Evolutionary conservation across 163 green algal genomes (phyloP), one percentile per base, ranked within the genome.

Genomic region (Scenedesmus sp.): DNA sequence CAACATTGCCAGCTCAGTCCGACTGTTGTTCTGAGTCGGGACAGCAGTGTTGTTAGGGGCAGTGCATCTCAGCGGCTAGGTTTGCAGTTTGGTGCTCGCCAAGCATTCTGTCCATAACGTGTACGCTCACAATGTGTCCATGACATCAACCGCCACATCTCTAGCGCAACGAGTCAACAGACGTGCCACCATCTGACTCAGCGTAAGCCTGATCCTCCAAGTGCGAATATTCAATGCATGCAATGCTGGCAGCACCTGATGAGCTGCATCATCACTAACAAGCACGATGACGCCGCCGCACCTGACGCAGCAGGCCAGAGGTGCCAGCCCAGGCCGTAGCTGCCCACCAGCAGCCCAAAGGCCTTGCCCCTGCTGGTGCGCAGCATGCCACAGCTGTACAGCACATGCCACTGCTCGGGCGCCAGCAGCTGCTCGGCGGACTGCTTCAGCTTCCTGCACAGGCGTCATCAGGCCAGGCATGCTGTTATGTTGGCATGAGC

Each of bases 361-460:
- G 81, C 87, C 12, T 82, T 84, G 46, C 85, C 92, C 72, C 84
- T 86, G 65, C 91, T 86, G 33, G 92, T 94, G 20, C 92, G 87
- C n/a, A 93, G 35, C 76, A 93, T 92, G 7, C 26, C 33, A 2
- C 92, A 92, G 59, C 92, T 79, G 68, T 94, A 94, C 65, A 94
- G 51, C 42, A 80, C 70, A 33, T 87, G n/a, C 92, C 92, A 94
- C n/a, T 44, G 10, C 0, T 83, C 30, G 7, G 84, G 61, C 15
- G 92, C 91, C 16, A 94, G 72, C 16, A 94, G 26, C 43, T 76
- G 81, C 37, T 90, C 86, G 0, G 92, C 92, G 5, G 53, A 40
- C 26, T 81, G 70, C 26, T 91, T 93, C 22, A 94, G 68, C 65
- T 76, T 76, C 65, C 65, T 76, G 65, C 65, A 76, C 16, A 20